Evolutionary conservation across 768 basidiomycete genomes (phyloP).

Genomic region (Zangia roseola): DNA sequence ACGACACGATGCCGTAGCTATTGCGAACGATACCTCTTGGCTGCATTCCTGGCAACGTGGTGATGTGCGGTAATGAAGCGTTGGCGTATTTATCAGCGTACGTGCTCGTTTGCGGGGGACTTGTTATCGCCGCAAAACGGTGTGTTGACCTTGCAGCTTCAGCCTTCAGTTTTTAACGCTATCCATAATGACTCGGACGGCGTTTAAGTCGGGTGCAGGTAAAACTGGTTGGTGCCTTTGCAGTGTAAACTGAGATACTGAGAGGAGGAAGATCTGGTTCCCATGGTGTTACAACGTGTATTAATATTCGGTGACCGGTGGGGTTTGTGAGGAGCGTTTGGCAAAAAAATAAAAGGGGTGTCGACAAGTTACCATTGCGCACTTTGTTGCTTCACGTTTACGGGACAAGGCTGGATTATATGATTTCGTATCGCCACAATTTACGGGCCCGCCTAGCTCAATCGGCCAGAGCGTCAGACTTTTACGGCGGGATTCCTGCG

Average conservation of each 20-base stretch:
- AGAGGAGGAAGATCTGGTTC: too few species aligned
- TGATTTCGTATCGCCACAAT: too few species aligned
- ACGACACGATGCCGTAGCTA: constrained; percentile 1
- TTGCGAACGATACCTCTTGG: constrained; percentile 3
- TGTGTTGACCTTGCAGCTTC: too few species aligned
- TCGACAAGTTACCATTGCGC: too few species aligned
- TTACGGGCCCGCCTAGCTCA: constrained; percentile 54
- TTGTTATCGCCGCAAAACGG: constrained; percentile 8
- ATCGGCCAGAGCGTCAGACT: constrained; percentile 65
- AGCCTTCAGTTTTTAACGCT: too few species aligned
- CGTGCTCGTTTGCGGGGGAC: neutral
- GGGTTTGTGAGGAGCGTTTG: neutral
- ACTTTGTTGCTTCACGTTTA: too few species aligned
- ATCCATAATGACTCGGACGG: too few species aligned
- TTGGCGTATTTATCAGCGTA: neutral
- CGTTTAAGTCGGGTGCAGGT: too few species aligned
- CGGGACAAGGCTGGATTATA: too few species aligned
- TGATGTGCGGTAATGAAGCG: constrained; percentile 24
- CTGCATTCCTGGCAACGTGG: constrained; percentile 5
- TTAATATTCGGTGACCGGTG: constrained; percentile 3
- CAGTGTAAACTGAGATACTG: neutral
- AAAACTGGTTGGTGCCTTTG: neutral
- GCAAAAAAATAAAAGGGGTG: too few species aligned
- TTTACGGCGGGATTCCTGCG: constrained; percentile 32
- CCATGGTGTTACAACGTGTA: neutral